Conservation (phyloP, 1,139 yeast species). For the Nakaseomyces uthaithaninus region DNA sequence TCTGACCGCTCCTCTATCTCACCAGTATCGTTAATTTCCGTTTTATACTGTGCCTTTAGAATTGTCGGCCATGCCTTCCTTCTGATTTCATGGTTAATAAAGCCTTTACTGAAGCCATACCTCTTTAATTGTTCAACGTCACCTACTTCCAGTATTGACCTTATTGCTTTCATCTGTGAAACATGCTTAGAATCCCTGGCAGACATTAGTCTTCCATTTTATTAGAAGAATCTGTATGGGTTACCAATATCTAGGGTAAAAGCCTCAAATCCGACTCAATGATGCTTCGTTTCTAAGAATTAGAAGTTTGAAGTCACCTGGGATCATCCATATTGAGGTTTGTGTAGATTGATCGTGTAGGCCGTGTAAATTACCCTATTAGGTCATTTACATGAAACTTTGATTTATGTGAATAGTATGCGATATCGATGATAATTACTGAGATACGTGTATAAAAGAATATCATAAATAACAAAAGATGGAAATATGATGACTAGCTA, state of each 20-base stretch:
- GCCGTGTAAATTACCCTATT: slow-evolving; percentile 10
- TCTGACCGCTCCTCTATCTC: not conserved
- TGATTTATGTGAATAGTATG: too few species aligned
- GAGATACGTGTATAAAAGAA: too few species aligned
- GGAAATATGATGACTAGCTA: not conserved
- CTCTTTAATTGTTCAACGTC: not conserved
- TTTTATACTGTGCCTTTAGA: not conserved
- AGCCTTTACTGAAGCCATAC: not conserved
- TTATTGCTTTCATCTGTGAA: not conserved
- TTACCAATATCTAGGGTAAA: too few species aligned
- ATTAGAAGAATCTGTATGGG: too few species aligned
- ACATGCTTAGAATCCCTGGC: not conserved
- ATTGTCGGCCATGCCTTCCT: not conserved
- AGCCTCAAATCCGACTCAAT: too few species aligned
- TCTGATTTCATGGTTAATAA: not conserved
- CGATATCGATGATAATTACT: too few species aligned
- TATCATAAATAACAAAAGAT: too few species aligned
- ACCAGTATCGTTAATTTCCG: not conserved
- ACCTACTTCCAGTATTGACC: not conserved
- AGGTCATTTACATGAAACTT: slow-evolving; percentile 11
- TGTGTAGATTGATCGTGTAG: too few species aligned
- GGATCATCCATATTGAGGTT: too few species aligned
- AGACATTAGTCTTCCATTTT: too few species aligned
- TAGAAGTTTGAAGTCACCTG: too few species aligned
- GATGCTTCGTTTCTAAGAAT: too few species aligned